Conservation (phyloP, 306 rosid species). For the Cyamopsis tetragonoloba region DNA sequence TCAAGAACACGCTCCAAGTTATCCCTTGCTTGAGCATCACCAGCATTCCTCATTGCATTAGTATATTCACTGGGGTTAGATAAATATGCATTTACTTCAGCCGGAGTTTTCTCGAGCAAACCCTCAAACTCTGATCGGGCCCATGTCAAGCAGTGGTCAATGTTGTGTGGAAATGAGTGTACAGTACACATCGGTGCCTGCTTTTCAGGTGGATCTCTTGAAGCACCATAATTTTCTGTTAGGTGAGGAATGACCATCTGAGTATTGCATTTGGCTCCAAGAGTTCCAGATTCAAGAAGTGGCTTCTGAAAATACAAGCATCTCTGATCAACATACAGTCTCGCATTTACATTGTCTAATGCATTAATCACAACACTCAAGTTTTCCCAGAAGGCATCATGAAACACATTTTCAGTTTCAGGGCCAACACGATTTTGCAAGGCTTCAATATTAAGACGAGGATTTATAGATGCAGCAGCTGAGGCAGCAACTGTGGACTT, state of each 20-base stretch:
- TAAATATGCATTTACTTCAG: constrained; percentile 85
- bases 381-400: constrained; percentile 83
- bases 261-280: constrained; percentile 97
- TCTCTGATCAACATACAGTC: constrained; percentile 92
- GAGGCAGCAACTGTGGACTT: constrained; percentile 93
- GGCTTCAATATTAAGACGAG: constrained; percentile 62
- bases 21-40: constrained; percentile 99
- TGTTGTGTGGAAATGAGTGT: constrained; percentile 97
- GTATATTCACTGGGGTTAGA: constrained; percentile 80
- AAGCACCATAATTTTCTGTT: constrained; percentile 97
- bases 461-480: constrained; percentile 75
- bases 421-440: constrained; percentile 86
- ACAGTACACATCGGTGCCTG: constrained; percentile 99
- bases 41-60: constrained; percentile 64
- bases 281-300: constrained; percentile 97
- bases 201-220: constrained; percentile 98
- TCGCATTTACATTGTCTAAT: constrained; percentile 90
- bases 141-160: constrained; percentile 99
- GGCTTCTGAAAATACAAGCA: constrained; percentile 97
- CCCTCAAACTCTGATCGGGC: constrained; percentile 99
- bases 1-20: constrained; percentile 89
- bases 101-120: constrained; percentile 91
- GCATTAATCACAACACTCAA: constrained; percentile 81
- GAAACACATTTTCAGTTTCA: constrained; percentile 83
- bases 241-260: constrained; percentile 98